Evolutionary conservation across 768 basidiomycete species (phyloP).

Genomic region (Polyporus arcularius): DNA sequence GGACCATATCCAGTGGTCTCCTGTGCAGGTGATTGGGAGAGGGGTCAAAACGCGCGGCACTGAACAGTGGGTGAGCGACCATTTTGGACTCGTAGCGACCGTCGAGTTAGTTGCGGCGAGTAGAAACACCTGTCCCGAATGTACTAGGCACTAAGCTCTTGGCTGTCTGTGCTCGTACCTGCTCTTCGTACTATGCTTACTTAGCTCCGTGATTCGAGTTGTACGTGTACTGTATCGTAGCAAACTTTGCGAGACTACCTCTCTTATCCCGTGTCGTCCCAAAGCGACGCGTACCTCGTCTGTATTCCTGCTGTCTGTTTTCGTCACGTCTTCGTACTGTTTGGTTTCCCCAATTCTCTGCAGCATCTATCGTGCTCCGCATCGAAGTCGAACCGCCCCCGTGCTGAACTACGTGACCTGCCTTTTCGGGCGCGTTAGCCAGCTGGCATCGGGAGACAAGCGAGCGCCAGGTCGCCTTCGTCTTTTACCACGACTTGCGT

Average conservation of each 20-base stretch:
- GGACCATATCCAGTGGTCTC: conserved; percentile 51
- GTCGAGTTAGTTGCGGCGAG: conserved; percentile 12
- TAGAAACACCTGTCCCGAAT: not conserved
- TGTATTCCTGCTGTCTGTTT: too few relatives aligned
- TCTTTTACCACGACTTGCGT: not conserved
- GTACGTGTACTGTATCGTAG: too few relatives aligned
- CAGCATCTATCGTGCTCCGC: too few relatives aligned
- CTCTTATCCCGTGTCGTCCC: too few relatives aligned
- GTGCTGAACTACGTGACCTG: not conserved
- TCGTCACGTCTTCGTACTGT: too few relatives aligned
- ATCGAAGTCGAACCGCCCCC: too few relatives aligned
- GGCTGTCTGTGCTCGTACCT: not conserved
- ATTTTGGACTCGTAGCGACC: conserved; percentile 57
- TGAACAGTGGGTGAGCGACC: conserved; percentile 64
- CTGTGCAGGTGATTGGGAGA: conserved; percentile 57
- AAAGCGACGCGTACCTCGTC: too few relatives aligned
- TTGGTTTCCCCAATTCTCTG: too few relatives aligned
- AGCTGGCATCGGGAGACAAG: not conserved
- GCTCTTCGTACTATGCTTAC: not conserved
- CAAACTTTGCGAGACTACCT: too few relatives aligned
- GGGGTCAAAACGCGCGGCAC: conserved; percentile 42
- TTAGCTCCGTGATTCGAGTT: too few relatives aligned
- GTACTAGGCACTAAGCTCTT: not conserved
- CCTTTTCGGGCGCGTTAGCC: not conserved
- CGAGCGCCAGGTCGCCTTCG: not conserved